Evolutionary conservation across 352 stramenopile species (phyloP), one percentile per base, ranked within the genome.

Genomic region (Pythium coloratum): DNA sequence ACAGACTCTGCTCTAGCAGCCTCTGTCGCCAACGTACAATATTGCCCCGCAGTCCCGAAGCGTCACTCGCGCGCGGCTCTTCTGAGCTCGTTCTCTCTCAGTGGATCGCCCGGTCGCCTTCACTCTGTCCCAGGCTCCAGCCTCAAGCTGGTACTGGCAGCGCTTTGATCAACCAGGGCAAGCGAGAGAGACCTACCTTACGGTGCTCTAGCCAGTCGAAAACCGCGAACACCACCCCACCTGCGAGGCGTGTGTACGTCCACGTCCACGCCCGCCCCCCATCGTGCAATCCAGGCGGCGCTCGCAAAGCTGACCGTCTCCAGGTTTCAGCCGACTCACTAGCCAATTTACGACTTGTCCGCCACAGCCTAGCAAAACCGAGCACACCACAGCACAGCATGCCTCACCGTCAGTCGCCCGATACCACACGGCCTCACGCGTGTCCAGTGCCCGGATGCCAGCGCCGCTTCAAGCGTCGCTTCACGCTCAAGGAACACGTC

Each of bases 401-500:
- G 28, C 30, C 24, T 6, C 49, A 18, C 6, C 18, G 28, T 33
- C 51, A 44, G 20, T 57, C 51, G 20, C 30, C 51, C 5, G 49
- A 57, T 24, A 8, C 13, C 9, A 16, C 42, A 7, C 55, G 64
- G 30, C 64, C 64, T 1, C 40, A 70, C 30, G 75, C 82, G 32
- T 89, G 80, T 47, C 76, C 75, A 5, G 67, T 86, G 16, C 72
- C 78, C 10, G 71, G 69, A 7, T 89, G 78, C 51, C 53, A 53
- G 13, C 73, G 78, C 9, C 78, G 76, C 7, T 89, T 90, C 75
- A 78, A 88, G 67, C 82, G 82, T 62, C 86, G 86, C 58, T 90
- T 85, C 66, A 89, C 84, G 34, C 66, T 90, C 55, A 85, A 84
- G 49, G 81, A 90, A 38, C 84, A 93, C 66, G 75, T 90, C 62